These are phyloP conservation scores for Suhomyces chickasaworum DNA, from an alignment of 1,139 yeast genomes.

Conservation along the genomic window DNA sequence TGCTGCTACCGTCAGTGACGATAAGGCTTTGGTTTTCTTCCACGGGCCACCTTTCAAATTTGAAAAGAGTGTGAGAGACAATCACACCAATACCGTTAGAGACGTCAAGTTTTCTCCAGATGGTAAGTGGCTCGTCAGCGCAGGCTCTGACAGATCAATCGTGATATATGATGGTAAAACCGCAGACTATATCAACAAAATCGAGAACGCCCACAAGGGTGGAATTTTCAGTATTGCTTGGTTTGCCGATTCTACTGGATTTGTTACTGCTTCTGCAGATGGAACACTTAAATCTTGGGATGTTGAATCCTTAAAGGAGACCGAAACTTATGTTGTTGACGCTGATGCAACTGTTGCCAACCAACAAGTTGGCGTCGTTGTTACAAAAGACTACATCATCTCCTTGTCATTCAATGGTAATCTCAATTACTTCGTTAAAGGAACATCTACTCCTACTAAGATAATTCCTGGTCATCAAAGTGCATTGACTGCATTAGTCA, in stretches of 20 bases:
- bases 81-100: constrained; percentile 76
- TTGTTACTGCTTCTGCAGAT: constrained; percentile 87
- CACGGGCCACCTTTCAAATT: constrained; percentile 96
- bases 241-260: constrained; percentile 53
- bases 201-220: constrained; percentile 67
- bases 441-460: constrained; percentile 40
- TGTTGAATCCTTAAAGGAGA: constrained; percentile 25
- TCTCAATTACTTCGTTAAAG: constrained; percentile 56
- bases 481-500: constrained; percentile 58
- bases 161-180: constrained; percentile 84
- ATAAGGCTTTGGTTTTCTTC: constrained; percentile 78
- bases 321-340: constrained; percentile 49
- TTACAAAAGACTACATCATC: constrained; percentile 57
- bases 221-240: constrained; percentile 81
- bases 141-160: constrained; percentile 81
- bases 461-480: constrained; percentile 78
- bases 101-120: constrained; percentile 85
- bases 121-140: constrained; percentile 72
- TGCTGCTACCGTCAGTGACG: constrained; percentile 93
- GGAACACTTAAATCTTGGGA: constrained; percentile 69
- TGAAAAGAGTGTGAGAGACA: constrained; percentile 66
- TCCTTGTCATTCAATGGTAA: constrained; percentile 76
- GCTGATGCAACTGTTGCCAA: constrained; percentile 42
- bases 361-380: constrained; percentile 83
- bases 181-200: constrained; percentile 66